Conservation (phyloP, 257 asterid species). For the Scutellaria minor region DNA sequence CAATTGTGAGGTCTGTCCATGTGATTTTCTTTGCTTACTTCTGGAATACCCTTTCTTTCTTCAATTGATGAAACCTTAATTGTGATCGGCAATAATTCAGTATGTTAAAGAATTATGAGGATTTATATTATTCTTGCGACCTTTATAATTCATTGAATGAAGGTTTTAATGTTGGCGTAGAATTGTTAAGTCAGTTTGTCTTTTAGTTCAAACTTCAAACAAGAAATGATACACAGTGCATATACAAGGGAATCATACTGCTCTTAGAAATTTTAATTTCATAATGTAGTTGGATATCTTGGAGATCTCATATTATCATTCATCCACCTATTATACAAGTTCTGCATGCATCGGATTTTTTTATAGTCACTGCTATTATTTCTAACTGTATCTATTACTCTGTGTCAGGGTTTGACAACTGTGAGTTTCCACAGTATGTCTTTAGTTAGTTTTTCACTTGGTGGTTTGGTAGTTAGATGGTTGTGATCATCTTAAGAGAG, state of each 20-base stretch:
- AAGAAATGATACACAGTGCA: not conserved
- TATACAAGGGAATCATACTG: too few relatives aligned
- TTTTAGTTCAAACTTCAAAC: not conserved
- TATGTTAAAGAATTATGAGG: not conserved
- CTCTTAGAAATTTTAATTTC: not conserved
- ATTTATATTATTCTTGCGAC: too few relatives aligned
- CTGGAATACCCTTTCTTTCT: not conserved
- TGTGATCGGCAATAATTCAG: not conserved
- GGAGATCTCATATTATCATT: not conserved
- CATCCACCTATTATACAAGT: not conserved
- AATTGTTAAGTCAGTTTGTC: not conserved
- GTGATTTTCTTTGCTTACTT: constrained; percentile 12
- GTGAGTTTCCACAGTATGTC: constrained; percentile 78
- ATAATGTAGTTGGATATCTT: not conserved
- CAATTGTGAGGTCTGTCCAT: constrained; percentile 78
- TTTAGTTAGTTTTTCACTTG: constrained; percentile 80
- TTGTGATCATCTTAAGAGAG: constrained; percentile 94
- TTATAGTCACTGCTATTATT: not conserved
- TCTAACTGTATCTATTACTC: constrained; percentile 31
- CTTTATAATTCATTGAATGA: too few relatives aligned
- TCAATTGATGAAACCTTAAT: constrained; percentile 26
- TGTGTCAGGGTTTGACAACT: constrained; percentile 83
- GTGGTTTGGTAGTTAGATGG: constrained; percentile 93
- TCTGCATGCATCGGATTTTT: not conserved
- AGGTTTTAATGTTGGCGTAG: too few relatives aligned